Percentiles rank a stretch among this genome's conserved stretches.
Evolutionary conservation across 805 yeast genomes (phyloP).

Genomic region (Wickerhamomyces strasburgensis): DNA sequence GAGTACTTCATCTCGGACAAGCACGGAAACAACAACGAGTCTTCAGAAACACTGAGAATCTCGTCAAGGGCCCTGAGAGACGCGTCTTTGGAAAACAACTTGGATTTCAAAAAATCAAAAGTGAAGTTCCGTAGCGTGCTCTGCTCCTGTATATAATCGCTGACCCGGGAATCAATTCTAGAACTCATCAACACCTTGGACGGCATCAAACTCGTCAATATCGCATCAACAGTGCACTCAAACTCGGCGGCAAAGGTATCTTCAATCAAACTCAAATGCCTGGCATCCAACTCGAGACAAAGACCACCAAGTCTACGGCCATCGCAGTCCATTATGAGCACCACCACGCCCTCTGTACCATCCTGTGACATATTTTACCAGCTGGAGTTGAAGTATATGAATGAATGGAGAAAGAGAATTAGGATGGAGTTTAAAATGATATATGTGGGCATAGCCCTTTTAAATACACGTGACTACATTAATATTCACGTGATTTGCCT

Average conservation of each 20-base stretch:
- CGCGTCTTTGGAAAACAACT: constrained; percentile 2
- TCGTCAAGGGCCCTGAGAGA: constrained; percentile 5
- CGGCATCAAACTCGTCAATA: constrained; percentile 4
- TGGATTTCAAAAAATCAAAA: constrained; percentile 6
- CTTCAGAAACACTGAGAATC: neutral
- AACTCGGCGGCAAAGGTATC: constrained; percentile 2
- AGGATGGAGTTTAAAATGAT: too few relatives aligned
- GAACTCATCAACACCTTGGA: constrained; percentile 7
- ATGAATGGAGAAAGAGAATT: too few relatives aligned
- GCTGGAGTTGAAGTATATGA: too few relatives aligned
- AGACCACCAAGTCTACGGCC: constrained; percentile 10
- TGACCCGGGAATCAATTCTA: constrained; percentile 1
- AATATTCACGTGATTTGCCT: too few relatives aligned
- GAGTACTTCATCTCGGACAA: constrained; percentile 7
- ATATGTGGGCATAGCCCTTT: too few relatives aligned
- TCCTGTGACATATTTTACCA: too few relatives aligned
- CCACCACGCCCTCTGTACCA: too few relatives aligned
- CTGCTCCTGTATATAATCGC: constrained; percentile 4
- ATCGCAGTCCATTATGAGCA: constrained; percentile 8
- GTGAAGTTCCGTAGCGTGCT: constrained; percentile 4
- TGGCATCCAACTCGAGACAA: constrained; percentile 5
- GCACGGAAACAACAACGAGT: neutral
- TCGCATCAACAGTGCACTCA: neutral
- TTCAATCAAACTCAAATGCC: constrained; percentile 6
- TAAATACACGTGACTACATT: too few relatives aligned